Conservation (phyloP, 495 filamentous ascomycete genomes). For the Sabuloglossum arenarium region DNA sequence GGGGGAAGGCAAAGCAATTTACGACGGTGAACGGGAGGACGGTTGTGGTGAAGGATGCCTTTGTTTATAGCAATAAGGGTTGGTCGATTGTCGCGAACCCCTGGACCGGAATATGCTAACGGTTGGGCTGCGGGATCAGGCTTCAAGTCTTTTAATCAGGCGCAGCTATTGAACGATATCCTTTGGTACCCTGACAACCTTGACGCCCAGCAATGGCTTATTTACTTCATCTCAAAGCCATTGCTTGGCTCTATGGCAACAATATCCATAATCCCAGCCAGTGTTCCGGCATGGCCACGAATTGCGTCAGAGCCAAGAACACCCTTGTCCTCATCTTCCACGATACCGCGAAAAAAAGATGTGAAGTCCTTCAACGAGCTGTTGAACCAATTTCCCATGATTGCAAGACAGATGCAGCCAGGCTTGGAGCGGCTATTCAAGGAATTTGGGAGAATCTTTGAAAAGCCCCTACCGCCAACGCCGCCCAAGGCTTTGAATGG, state of each 20-base stretch:
- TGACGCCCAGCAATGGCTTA: constrained; percentile 77
- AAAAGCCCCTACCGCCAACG: constrained; percentile 62
- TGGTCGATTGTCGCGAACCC: not conserved
- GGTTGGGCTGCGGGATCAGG: constrained; percentile 27
- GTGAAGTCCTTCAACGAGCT: constrained; percentile 81
- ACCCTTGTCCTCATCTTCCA: constrained; percentile 6
- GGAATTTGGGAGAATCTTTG: constrained; percentile 68
- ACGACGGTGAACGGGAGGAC: constrained; percentile 83
- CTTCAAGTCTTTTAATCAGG: constrained; percentile 79
- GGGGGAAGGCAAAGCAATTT: constrained; percentile 84
- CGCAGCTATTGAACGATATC: constrained; percentile 66
- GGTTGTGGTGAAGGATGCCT: constrained; percentile 83
- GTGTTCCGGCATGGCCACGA: constrained; percentile 4
- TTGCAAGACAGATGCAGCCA: constrained; percentile 87
- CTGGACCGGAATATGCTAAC: not conserved
- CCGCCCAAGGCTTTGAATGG: constrained; percentile 28
- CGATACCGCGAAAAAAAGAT: constrained; percentile 53
- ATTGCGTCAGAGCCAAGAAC: not conserved
- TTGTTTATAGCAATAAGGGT: constrained; percentile 95
- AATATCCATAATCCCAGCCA: not conserved
- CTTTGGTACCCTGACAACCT: constrained; percentile 72
- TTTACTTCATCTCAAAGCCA: constrained; percentile 94
- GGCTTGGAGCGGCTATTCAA: constrained; percentile 79
- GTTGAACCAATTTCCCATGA: constrained; percentile 84
- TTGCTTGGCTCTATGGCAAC: constrained; percentile 46